A percentile compares a stretch with the other conserved stretches of the same genome.
phyloP scores from a whole-genome alignment of 257 asterid genomes.

The Sherardia arvensis region DNA sequence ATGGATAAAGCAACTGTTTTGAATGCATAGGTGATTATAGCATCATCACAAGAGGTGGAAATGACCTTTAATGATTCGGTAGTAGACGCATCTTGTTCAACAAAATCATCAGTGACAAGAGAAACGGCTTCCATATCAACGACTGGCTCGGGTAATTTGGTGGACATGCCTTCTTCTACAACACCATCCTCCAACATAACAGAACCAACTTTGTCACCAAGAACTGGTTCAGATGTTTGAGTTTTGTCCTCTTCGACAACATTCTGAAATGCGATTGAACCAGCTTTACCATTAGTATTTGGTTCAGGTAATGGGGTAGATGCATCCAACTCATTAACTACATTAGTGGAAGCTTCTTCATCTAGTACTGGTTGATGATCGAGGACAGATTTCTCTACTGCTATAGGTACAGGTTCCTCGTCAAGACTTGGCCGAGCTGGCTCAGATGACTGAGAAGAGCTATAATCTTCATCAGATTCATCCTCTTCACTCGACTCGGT shows the following conservation, averaged over 20 bases:
- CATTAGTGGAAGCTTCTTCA: not conserved
- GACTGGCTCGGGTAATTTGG: not conserved
- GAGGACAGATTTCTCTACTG: not conserved
- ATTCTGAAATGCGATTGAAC: constrained; percentile 13
- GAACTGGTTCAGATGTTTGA: not conserved
- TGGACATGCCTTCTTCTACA: constrained; percentile 19
- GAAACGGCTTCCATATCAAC: not conserved
- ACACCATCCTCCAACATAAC: not conserved
- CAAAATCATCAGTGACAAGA: not conserved
- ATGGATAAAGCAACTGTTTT: not conserved
- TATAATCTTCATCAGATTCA: not conserved
- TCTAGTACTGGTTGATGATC: not conserved
- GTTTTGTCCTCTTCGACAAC: constrained; percentile 20
- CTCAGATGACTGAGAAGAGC: not conserved
- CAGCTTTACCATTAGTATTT: constrained; percentile 27
- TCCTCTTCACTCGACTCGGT: not conserved
- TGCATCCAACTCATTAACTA: not conserved
- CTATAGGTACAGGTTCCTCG: too few species aligned
- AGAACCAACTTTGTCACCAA: not conserved
- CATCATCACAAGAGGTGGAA: constrained; percentile 1
- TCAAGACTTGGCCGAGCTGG: too few species aligned
- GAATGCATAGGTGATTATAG: not conserved
- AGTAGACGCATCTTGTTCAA: not conserved
- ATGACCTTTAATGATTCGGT: constrained; percentile 28
- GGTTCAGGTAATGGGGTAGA: constrained; percentile 16